Evolutionary conservation across 2,329 filamentous ascomycete species (phyloP), one percentile per base, ranked within the genome.

Genomic region (Xylariaceae sp.): DNA sequence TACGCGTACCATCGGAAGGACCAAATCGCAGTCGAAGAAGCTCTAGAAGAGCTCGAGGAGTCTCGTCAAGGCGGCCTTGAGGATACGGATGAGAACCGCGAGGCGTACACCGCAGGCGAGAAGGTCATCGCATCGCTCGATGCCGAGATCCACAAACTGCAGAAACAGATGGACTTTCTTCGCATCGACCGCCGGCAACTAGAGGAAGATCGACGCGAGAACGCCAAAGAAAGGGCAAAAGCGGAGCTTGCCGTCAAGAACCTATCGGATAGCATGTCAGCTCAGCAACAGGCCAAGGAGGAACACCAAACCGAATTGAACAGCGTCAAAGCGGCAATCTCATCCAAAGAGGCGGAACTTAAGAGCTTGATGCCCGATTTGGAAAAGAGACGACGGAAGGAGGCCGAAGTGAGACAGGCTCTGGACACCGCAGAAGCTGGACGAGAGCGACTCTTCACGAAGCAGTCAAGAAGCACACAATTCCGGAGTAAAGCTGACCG

Each of bases 1-100:
- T 97, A 97, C 72, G 94, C 92, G 0, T 92, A 96, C 68, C 92
- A 96, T 74, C 88, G 94, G 66, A 88, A 90, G 62, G 91, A 97
- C 69, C 92, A 97, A 71, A 83, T 88, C 15, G 88, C 89, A 18
- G 86, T 96, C 42, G 81, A 88, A 60, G 84, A 86, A 50, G 85
- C 88, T 2, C 82, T 99, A 15, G 90, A 94, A 57, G 87, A 87
- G 58, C 86, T 99, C 47, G 93, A 97, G 66, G 88, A 88, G 59
- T 84, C 86, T 53, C 85, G 92, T 56, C 88, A 92, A 67, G 88
- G 87, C 37, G 92, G 93, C 1, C 86, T 92, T 34, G 92, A 95
- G 64, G 89, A 88, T 62, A 90, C 89, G 15, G 92, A 96, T 67
- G 86, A 88, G 58, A 91, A 90, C 67, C 87, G 90, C 44, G 82